Evolutionary conservation across 768 basidiomycete species (phyloP), one percentile per base, ranked within the genome.

Genomic region (Phlegmacium glaucopus): DNA sequence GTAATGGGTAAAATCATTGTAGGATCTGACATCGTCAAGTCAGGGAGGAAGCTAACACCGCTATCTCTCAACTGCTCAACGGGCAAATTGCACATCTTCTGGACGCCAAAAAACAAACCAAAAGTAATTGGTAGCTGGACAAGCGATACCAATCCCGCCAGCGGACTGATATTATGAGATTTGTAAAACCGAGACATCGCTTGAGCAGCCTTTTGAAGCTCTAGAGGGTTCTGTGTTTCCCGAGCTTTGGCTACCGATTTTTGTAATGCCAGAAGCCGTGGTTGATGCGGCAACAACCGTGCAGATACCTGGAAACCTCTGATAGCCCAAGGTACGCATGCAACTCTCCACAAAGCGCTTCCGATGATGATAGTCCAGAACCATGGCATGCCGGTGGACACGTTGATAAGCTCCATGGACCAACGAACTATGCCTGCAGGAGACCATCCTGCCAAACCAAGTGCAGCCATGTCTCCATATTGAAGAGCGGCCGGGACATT

Each of bases 81-180:
- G 0, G 90, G 90, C 38, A 84, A 63, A 41, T 74, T 70, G 55
- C 85, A 83, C 72, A 98, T 76, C 39, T 69, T 71, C 66, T 81
- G 82, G 46, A 95, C 62, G 13, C 80, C 90, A 54, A 92, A 85
- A 76, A 98, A 98, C 69, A 90, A 68, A 11, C 85, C 83, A 27
- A 96, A 67, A 39, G 87, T 84, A 36, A 92, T 72, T 1, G 90
- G 82, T 16, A 92, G 61, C 64, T 95, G 93, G 1, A 85, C 56
- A 45, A 93, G 50, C 0, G 69, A 65, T n/a, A 86, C 51, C 52
- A 82, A 69, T 34, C 74, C 71, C 11, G 69, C 51, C 47, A 87
- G 10, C 1, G 61, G 75, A 54, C 75, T 80, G 39, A 90, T 82
- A 18, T 85, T 82, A 7, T 87, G 77, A 45, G 83, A 76, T 48